phyloP scores from a whole-genome alignment of 352 stramenopile species.

The Pythium rishiriense region DNA sequence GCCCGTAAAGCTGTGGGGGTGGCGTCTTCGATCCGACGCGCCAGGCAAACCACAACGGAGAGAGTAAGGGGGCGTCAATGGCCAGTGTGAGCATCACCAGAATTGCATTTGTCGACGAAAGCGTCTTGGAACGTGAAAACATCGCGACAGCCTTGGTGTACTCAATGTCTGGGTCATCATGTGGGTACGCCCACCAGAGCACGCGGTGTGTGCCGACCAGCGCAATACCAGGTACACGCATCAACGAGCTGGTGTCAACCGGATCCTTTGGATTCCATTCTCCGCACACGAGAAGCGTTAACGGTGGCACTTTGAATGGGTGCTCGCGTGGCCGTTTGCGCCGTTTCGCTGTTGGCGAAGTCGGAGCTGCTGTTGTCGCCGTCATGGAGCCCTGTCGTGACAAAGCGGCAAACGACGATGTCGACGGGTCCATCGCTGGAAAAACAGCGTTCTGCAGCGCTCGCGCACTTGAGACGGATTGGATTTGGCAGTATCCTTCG shows the following conservation, averaged over 20 bases:
- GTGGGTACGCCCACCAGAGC: conserved; percentile 57
- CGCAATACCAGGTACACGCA: conserved; percentile 44
- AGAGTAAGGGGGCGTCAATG: conserved; percentile 56
- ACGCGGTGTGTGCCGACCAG: conserved; percentile 37
- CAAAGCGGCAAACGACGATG: conserved; percentile 1
- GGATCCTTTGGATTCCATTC: conserved; percentile 34
- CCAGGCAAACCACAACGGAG: conserved; percentile 70
- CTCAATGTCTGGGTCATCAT: conserved; percentile 37
- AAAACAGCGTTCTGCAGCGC: conserved; percentile 59
- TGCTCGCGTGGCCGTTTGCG: conserved; percentile 12
- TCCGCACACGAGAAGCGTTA: conserved; percentile 64
- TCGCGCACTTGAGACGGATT: conserved; percentile 61
- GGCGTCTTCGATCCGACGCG: conserved; percentile 51
- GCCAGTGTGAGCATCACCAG: conserved; percentile 61
- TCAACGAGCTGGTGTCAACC: conserved; percentile 26
- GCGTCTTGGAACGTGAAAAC: conserved; percentile 46
- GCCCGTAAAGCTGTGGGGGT: conserved; percentile 30
- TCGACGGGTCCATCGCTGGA: conserved; percentile 21
- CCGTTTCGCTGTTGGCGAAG: conserved; percentile 2
- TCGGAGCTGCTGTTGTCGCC: conserved; percentile 3
- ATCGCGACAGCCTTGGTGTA: conserved; percentile 55
- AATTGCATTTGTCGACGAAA: conserved; percentile 64
- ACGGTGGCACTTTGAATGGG: conserved; percentile 29
- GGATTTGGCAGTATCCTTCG: conserved; percentile 75
- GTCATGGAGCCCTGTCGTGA: conserved; percentile 11